Conservation (phyloP, 2,329 filamentous ascomycete species). For the Ceratocystis eucalypticola region DNA sequence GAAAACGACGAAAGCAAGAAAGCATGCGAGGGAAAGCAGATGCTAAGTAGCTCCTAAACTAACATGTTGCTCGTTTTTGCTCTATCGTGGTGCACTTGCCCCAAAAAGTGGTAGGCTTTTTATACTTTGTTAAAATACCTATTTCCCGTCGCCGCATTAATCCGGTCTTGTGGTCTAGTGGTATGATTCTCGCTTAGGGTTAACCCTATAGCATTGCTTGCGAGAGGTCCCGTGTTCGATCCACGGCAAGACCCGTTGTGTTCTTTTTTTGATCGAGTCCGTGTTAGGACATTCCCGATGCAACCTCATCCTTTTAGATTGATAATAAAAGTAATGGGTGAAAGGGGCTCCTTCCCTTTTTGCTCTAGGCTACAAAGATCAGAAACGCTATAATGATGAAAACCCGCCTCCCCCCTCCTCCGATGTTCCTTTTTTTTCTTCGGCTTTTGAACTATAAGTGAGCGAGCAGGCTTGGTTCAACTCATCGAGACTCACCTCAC, state of each 20-base stretch:
- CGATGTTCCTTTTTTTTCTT: not conserved
- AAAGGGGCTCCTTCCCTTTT: constrained; percentile 5
- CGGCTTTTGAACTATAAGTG: too few relatives aligned
- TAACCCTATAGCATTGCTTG: constrained; percentile 25
- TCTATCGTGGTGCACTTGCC: too few relatives aligned
- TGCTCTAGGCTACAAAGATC: not conserved
- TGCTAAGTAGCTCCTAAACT: too few relatives aligned
- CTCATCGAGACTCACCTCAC: not conserved
- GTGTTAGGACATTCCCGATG: not conserved
- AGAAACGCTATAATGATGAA: too few relatives aligned
- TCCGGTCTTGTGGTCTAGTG: constrained; percentile 47
- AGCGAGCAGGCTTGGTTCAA: not conserved
- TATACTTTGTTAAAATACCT: not conserved
- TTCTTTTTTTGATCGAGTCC: not conserved
- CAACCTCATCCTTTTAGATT: not conserved
- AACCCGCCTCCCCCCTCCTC: not conserved
- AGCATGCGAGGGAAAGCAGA: too few relatives aligned
- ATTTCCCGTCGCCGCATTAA: not conserved
- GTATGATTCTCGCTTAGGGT: constrained; percentile 61
- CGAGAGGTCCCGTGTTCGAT: constrained; percentile 23
- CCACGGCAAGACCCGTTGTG: not conserved
- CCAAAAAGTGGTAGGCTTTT: not conserved
- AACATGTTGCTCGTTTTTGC: too few relatives aligned
- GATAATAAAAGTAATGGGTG: not conserved
- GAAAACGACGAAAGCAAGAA: too few relatives aligned